A percentile compares a stretch with the other conserved stretches of the same genome.
Conservation (phyloP, 2,329 filamentous ascomycete genomes). For the Aspergillus felis region DNA sequence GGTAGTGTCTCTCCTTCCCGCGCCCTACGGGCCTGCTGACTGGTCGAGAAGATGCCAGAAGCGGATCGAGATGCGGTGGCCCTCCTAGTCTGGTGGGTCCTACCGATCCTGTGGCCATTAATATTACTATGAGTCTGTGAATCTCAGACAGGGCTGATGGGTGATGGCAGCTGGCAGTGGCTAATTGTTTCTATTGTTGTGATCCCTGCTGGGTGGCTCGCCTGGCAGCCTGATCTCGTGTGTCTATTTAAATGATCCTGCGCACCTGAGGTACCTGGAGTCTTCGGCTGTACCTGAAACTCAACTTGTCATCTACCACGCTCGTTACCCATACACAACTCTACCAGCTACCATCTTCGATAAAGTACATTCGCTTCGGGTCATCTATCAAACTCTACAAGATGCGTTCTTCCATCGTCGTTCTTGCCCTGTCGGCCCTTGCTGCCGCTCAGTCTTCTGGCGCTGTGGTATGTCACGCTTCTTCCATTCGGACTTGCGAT, state of each 20-base stretch:
- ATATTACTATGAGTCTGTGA: neutral
- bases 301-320: neutral
- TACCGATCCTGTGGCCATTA: neutral
- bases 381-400: conserved; percentile 19
- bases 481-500: neutral
- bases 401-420: conserved; percentile 46
- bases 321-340: neutral
- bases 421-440: conserved; percentile 42
- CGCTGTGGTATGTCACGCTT: conserved; percentile 16
- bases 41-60: neutral
- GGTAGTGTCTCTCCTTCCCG: neutral
- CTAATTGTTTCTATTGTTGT: neutral
- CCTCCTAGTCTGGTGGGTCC: neutral
- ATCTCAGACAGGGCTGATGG: neutral
- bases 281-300: neutral
- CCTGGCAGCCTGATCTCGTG: neutral
- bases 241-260: neutral
- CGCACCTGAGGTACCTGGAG: neutral
- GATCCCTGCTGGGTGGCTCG: neutral
- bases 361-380: conserved; percentile 4
- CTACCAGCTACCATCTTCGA: conserved; percentile 5
- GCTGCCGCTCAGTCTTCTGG: conserved; percentile 36
- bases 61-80: neutral
- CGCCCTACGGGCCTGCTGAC: neutral
- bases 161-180: neutral